A percentile compares a stretch with the other conserved stretches of the same genome.
These are phyloP conservation scores for Rutstroemia sp. DNA, from an alignment of 2,329 filamentous ascomycete genomes.

Conservation along the genomic window DNA sequence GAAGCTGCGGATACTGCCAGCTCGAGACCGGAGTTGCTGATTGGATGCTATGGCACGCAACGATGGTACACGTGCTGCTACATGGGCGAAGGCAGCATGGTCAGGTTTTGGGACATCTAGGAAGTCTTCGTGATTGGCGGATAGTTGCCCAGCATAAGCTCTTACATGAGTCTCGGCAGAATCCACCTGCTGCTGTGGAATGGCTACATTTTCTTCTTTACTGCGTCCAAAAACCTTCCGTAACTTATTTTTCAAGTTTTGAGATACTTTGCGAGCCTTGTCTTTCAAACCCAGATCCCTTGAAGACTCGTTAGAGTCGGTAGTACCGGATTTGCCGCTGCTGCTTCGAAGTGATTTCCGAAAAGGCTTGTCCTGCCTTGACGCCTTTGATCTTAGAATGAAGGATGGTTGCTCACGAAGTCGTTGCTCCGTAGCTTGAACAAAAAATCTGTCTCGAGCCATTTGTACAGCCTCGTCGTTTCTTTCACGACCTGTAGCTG, in stretches of 20 bases:
- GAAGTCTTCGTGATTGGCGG: constrained; percentile 28
- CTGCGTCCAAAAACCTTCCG: constrained; percentile 47
- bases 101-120: constrained; percentile 32
- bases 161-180: constrained; percentile 31
- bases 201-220: constrained; percentile 29
- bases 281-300: constrained; percentile 36
- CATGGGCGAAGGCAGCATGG: constrained; percentile 40
- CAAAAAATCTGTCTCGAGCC: constrained; percentile 32
- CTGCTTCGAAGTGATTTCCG: constrained; percentile 44
- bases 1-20: constrained; percentile 48
- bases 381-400: constrained; percentile 35
- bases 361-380: constrained; percentile 30
- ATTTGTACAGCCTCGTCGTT: constrained; percentile 33
- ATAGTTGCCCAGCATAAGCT: constrained; percentile 19
- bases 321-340: constrained; percentile 31
- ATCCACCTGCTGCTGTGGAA: constrained; percentile 48
- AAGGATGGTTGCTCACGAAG: constrained; percentile 37
- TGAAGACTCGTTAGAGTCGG: constrained; percentile 16
- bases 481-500: constrained; percentile 17
- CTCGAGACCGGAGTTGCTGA: constrained; percentile 42
- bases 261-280: constrained; percentile 55
- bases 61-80: constrained; percentile 42
- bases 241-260: constrained; percentile 52
- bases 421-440: constrained; percentile 31
- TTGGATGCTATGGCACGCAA: constrained; percentile 40